Evolutionary conservation across 2,329 filamentous ascomycete genomes (phyloP).

Genomic region (Pezicula neosporulosa): DNA sequence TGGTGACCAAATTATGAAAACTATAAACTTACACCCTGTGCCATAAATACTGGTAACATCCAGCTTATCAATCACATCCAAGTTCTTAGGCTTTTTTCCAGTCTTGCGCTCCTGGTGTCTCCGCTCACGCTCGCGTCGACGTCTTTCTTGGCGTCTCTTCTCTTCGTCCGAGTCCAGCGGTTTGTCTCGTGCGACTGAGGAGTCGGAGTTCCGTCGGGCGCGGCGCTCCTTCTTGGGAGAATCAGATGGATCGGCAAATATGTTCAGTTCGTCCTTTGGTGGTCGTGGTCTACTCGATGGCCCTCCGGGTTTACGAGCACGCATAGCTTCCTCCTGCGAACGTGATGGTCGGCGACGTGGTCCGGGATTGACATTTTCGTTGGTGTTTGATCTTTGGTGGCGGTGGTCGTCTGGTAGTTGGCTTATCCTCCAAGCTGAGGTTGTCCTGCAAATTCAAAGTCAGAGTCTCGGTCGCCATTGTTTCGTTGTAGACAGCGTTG

Average conservation of each 20-base stretch:
- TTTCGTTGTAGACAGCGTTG: constrained; percentile 25
- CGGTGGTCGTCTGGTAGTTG: constrained; percentile 31
- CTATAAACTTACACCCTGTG: constrained; percentile 69
- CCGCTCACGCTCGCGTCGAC: constrained; percentile 48
- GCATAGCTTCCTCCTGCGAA: constrained; percentile 64
- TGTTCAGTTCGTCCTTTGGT: constrained; percentile 22
- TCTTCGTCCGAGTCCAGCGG: constrained; percentile 54
- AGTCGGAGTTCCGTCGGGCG: constrained; percentile 74
- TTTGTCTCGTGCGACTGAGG: constrained; percentile 61
- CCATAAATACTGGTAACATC: constrained; percentile 97
- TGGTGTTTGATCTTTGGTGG: constrained; percentile 32
- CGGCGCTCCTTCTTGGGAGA: constrained; percentile 41
- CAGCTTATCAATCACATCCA: constrained; percentile 94
- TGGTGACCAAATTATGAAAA: constrained; percentile 8
- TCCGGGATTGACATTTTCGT: constrained; percentile 45
- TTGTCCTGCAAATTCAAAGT: constrained; percentile 51
- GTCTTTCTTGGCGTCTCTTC: constrained; percentile 54
- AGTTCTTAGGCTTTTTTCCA: constrained; percentile 35
- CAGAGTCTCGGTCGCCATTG: constrained; percentile 25
- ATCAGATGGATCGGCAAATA: constrained; percentile 32
- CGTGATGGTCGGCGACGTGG: constrained; percentile 54
- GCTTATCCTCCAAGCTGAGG: constrained; percentile 61
- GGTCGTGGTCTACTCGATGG: constrained; percentile 26
- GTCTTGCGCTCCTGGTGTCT: constrained; percentile 27
- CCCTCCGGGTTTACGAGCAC: constrained; percentile 41